Conservation (phyloP, 495 filamentous ascomycete species). For the Podospora comata region DNA sequence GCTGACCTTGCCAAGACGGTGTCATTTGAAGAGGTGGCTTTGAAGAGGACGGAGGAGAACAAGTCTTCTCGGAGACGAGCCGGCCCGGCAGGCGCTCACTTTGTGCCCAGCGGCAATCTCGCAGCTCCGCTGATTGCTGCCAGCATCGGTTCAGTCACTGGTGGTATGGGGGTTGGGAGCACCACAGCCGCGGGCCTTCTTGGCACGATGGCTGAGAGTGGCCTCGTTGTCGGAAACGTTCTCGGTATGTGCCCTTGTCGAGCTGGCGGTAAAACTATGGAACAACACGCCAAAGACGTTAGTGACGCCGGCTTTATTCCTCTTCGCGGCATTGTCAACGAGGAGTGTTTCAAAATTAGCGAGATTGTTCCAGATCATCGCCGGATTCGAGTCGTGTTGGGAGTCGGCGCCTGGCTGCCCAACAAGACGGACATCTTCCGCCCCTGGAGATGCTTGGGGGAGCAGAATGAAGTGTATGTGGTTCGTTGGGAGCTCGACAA, state of each 20-base stretch:
- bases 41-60: slow-evolving; percentile 65
- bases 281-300: slow-evolving; percentile 80
- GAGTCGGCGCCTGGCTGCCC: slow-evolving; percentile 78
- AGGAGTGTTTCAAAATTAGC: slow-evolving; percentile 36
- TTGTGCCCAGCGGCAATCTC: slow-evolving; percentile 67
- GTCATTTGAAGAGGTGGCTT: slow-evolving; percentile 57
- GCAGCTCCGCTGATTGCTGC: slow-evolving; percentile 79
- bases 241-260: slow-evolving; percentile 88
- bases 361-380: slow-evolving; percentile 46
- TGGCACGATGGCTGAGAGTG: slow-evolving; percentile 72
- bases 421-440: slow-evolving; percentile 63
- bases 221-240: slow-evolving; percentile 72
- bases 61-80: slow-evolving; percentile 70
- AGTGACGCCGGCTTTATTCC: slow-evolving; percentile 88
- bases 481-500: slow-evolving; percentile 80
- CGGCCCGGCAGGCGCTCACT: slow-evolving; percentile 55
- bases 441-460: slow-evolving; percentile 73
- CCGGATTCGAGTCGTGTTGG: slow-evolving; percentile 76
- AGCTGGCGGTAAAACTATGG: slow-evolving; percentile 84
- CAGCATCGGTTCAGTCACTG: slow-evolving; percentile 77
- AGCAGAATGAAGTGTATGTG: slow-evolving; percentile 72
- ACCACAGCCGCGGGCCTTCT: slow-evolving; percentile 69
- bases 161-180: slow-evolving; percentile 71
- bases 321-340: slow-evolving; percentile 46
- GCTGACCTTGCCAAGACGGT: slow-evolving; percentile 70